Percentiles rank a stretch among this genome's conserved stretches.
Conservation (phyloP, 164 flowering plant genomes). For the Chimonanthus salicifolius region DNA sequence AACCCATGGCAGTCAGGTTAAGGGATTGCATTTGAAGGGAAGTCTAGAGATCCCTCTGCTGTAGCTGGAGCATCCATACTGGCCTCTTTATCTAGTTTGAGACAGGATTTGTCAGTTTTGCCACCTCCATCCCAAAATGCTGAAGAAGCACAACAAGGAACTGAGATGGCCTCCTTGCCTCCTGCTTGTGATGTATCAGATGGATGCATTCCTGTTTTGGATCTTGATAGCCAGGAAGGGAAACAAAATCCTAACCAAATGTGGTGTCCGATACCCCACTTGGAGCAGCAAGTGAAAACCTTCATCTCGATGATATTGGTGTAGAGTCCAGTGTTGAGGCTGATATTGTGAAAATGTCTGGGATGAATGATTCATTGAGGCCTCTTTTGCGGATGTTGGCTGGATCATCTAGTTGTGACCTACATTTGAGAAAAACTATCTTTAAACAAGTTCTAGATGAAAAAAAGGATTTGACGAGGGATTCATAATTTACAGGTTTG, state of each 20-base stretch:
- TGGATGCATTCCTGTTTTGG: conserved; percentile 26
- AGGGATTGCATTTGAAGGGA: conserved; percentile 44
- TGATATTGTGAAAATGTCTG: conserved; percentile 42
- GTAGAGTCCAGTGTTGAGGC: conserved; percentile 48
- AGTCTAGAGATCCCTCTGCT: conserved; percentile 72
- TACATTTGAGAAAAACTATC: conserved; percentile 37
- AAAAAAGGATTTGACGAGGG: conserved; percentile 47
- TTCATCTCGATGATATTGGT: conserved; percentile 29
- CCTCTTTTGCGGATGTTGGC: conserved; percentile 40
- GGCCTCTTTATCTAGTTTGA: conserved; percentile 64
- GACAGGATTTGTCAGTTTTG: conserved; percentile 46
- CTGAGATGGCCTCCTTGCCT: conserved; percentile 38
- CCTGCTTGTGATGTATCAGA: conserved; percentile 33
- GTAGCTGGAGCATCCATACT: conserved; percentile 76
- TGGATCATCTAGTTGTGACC: conserved; percentile 28
- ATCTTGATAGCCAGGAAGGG: conserved; percentile 47
- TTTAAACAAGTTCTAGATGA: conserved; percentile 53
- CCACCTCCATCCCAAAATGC: conserved; percentile 34
- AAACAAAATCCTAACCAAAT: conserved; percentile 34
- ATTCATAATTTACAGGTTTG: conserved; percentile 51
- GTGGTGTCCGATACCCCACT: conserved; percentile 5
- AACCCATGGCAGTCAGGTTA: conserved; percentile 40
- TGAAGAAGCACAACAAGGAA: conserved; percentile 39
- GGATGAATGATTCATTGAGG: conserved; percentile 43
- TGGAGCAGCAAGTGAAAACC: conserved; percentile 23